A percentile compares a stretch with the other conserved stretches of the same genome.
Evolutionary conservation across 805 yeast species (phyloP).

Genomic region (Ogataea naganishii): DNA sequence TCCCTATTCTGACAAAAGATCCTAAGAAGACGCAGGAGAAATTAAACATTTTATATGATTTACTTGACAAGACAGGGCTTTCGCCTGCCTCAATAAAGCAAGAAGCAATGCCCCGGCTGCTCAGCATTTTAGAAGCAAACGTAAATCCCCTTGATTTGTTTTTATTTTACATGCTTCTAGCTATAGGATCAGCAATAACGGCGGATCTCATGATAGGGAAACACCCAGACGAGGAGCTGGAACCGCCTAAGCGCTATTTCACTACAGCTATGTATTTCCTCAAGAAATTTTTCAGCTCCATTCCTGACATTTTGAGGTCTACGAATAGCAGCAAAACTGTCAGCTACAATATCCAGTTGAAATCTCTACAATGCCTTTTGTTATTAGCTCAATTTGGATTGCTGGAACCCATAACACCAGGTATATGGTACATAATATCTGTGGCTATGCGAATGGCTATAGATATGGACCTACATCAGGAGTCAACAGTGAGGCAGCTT

Average conservation of each 20-base stretch:
- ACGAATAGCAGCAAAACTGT: conserved; percentile 1
- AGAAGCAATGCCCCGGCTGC: no score
- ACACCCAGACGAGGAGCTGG: not conserved
- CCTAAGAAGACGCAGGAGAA: no score
- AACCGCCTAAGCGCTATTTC: conserved; percentile 5
- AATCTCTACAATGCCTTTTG: conserved; percentile 30
- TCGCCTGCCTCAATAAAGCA: no score
- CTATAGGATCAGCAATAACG: conserved; percentile 12
- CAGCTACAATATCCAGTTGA: conserved; percentile 15
- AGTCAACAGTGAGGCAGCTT: conserved; percentile 9
- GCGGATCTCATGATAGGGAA: conserved; percentile 7
- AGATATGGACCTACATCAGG: conserved; percentile 37
- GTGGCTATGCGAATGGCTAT: conserved; percentile 34
- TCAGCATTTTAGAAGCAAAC: conserved; percentile 1
- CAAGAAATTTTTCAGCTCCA: conserved; percentile 6
- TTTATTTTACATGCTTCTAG: conserved; percentile 7
- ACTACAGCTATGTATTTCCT: conserved; percentile 8
- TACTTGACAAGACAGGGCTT: no score
- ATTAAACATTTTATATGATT: no score
- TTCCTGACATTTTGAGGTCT: conserved; percentile 4
- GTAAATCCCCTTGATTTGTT: conserved; percentile 9
- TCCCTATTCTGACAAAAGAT: no score
- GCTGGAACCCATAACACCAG: conserved; percentile 38
- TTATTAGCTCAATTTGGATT: conserved; percentile 31
- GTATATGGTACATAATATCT: conserved; percentile 39